Percentiles rank a stretch among this genome's conserved stretches.
Conservation (phyloP, 148 eudicot species). For the Persicaria tinctoria region DNA sequence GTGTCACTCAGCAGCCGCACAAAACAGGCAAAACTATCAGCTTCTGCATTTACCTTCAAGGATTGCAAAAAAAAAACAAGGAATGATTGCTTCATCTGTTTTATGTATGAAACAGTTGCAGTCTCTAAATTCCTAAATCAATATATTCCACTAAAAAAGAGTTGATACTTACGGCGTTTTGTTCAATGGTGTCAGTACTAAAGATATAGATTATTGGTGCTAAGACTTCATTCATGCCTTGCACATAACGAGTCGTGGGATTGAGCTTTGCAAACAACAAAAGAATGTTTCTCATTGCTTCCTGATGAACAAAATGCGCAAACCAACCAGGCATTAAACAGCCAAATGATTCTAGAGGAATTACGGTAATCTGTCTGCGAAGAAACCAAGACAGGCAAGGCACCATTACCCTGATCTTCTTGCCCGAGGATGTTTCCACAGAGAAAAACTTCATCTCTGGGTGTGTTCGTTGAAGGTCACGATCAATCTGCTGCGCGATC, state of each 20-base stretch:
- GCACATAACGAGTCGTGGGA: slow-evolving; percentile 62
- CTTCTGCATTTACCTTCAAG: slow-evolving; percentile 52
- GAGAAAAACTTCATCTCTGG: slow-evolving; percentile 57
- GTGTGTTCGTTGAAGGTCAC: slow-evolving; percentile 64
- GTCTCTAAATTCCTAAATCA: neutral
- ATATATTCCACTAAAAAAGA: neutral
- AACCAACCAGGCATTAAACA: neutral
- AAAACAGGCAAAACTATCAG: slow-evolving; percentile 64
- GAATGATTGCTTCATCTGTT: neutral
- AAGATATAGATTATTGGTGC: slow-evolving; percentile 57
- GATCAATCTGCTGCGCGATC: slow-evolving; percentile 59
- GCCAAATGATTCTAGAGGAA: neutral
- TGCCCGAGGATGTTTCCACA: slow-evolving; percentile 34
- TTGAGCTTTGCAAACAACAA: slow-evolving; percentile 64
- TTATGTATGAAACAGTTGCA: neutral
- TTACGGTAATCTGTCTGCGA: neutral
- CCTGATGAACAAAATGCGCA: slow-evolving; percentile 25
- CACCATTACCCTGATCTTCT: slow-evolving; percentile 26
- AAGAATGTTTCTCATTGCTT: slow-evolving; percentile 60
- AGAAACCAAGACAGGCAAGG: neutral
- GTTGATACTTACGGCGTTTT: slow-evolving; percentile 49
- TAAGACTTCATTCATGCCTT: slow-evolving; percentile 79
- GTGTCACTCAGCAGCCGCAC: slow-evolving; percentile 53
- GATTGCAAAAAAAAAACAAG: neutral
- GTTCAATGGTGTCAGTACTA: slow-evolving; percentile 43